These are phyloP conservation scores for Vicia villosa DNA, from an alignment of 306 rosid genomes.

Conservation along the genomic window DNA sequence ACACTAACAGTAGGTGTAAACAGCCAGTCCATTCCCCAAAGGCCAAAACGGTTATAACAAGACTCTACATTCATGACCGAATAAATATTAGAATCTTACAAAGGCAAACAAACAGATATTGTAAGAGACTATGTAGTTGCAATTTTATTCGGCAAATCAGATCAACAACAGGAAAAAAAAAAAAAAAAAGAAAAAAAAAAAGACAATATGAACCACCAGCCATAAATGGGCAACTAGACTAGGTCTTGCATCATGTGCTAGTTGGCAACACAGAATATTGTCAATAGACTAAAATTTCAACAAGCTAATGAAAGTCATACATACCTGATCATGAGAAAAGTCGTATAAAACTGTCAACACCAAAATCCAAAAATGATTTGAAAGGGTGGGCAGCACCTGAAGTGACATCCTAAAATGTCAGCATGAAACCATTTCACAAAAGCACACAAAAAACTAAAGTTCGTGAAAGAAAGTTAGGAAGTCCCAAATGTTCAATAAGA, in stretches of 20 bases:
- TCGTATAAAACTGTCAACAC: conserved; percentile 1
- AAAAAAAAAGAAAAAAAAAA: no score
- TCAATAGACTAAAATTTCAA: conserved; percentile 1
- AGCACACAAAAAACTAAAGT: conserved; percentile 9
- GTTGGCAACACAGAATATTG: background rate
- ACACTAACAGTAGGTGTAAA: conserved; percentile 50
- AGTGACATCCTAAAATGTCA: conserved; percentile 25
- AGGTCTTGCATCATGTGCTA: conserved; percentile 1
- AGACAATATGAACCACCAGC: background rate
- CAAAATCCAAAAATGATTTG: conserved; percentile 14
- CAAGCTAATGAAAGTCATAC: conserved; percentile 4
- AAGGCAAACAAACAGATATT: conserved; percentile 1
- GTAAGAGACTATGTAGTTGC: background rate
- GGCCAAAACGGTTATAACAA: conserved; percentile 40
- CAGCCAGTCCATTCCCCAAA: conserved; percentile 65
- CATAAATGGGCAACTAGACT: conserved; percentile 3
- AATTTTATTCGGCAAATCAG: background rate
- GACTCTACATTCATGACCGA: conserved; percentile 34
- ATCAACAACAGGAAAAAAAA: background rate
- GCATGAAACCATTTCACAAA: conserved; percentile 21
- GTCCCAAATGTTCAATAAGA: conserved; percentile 6
- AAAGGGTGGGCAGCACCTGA: conserved; percentile 21
- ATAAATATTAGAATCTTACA: conserved; percentile 35
- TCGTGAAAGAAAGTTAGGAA: background rate
- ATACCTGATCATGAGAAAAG: conserved; percentile 33